phyloP scores from a whole-genome alignment of 805 yeast species.

The Saccharomyces paradoxus region DNA sequence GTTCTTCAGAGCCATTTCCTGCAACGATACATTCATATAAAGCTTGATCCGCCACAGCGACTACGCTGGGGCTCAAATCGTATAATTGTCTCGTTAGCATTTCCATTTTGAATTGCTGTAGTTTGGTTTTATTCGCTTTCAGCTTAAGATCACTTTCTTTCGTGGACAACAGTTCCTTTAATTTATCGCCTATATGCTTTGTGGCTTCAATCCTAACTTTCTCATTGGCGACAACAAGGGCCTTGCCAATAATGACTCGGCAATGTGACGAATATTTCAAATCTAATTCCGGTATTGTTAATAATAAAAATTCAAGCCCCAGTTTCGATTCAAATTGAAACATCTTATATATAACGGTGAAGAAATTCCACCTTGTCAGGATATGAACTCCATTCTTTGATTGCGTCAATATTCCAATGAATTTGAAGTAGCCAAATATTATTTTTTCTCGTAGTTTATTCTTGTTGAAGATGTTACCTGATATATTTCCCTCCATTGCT shows the following conservation, averaged over 20 bases:
- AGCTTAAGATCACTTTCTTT: neutral
- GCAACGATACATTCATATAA: constrained; percentile 44
- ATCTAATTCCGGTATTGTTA: constrained; percentile 55
- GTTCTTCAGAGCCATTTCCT: constrained; percentile 28
- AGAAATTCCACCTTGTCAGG: constrained; percentile 75
- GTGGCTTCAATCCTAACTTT: constrained; percentile 53
- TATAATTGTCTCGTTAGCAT: constrained; percentile 59
- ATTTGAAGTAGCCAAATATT: constrained; percentile 67
- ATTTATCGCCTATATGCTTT: constrained; percentile 34
- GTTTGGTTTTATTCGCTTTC: constrained; percentile 1
- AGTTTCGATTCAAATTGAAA: constrained; percentile 45
- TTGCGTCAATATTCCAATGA: constrained; percentile 65
- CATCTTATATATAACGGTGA: constrained; percentile 70
- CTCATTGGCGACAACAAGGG: constrained; percentile 47
- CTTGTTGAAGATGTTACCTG: constrained; percentile 66
- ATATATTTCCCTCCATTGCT: constrained; percentile 28
- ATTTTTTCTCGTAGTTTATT: constrained; percentile 53
- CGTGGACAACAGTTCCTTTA: constrained; percentile 10
- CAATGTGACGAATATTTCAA: constrained; percentile 56
- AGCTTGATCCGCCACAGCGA: constrained; percentile 46
- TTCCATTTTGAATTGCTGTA: constrained; percentile 28
- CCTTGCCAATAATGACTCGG: constrained; percentile 55
- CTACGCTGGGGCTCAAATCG: constrained; percentile 52
- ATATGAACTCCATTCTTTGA: constrained; percentile 56
- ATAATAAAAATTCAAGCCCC: constrained; percentile 44